These are phyloP conservation scores for Lippia alba DNA, from an alignment of 305 asterid species.

Conservation along the genomic window DNA sequence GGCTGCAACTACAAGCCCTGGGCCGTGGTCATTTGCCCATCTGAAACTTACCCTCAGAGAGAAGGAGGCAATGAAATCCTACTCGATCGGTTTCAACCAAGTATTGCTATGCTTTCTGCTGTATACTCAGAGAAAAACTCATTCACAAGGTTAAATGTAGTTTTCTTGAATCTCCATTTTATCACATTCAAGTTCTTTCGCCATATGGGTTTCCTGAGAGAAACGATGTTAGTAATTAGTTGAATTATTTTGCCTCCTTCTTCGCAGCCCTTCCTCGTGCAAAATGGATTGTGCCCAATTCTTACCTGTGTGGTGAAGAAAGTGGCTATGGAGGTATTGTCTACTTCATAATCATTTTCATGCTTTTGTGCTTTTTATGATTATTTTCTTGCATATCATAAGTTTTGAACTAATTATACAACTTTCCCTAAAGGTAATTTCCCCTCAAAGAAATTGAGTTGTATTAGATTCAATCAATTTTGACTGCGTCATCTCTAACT, in stretches of 20 bases:
- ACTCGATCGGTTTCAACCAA: slow-evolving; percentile 62
- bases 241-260: not conserved
- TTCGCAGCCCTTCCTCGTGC: slow-evolving; percentile 49
- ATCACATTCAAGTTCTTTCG: not conserved
- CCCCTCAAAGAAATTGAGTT: no score
- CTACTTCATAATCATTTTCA: not conserved
- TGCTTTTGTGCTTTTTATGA: no score
- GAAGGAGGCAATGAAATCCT: slow-evolving; percentile 54
- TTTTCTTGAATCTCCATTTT: not conserved
- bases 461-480: no score
- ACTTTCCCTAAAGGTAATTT: no score
- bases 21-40: no score
- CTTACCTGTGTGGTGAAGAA: slow-evolving; percentile 42
- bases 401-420: no score
- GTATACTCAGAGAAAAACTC: slow-evolving; percentile 38
- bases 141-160: slow-evolving; percentile 46
- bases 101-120: slow-evolving; percentile 60
- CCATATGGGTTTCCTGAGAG: not conserved
- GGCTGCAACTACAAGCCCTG: no score
- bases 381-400: no score
- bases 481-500: no score
- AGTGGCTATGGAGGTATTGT: slow-evolving; percentile 49
- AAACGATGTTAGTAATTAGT: not conserved
- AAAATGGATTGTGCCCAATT: slow-evolving; percentile 55
- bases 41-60: slow-evolving; percentile 29